Conservation (phyloP, 2,329 filamentous ascomycete genomes). For the Fusarium heterosporum region DNA sequence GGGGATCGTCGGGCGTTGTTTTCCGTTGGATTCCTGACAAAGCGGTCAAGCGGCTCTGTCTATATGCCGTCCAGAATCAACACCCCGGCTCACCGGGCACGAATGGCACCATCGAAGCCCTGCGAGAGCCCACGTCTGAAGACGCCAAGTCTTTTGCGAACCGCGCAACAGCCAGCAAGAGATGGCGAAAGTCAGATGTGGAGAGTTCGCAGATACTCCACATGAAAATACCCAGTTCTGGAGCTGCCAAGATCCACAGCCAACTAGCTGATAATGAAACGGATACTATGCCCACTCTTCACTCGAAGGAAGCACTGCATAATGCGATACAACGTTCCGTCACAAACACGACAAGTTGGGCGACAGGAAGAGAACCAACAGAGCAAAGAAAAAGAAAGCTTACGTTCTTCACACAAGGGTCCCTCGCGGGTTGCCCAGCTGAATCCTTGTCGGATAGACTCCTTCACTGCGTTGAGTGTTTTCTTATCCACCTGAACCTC, state of each 20-base stretch:
- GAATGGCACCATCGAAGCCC: constrained; percentile 38
- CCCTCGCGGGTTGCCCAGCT: constrained; percentile 97
- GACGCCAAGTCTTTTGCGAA: constrained; percentile 31
- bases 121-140: constrained; percentile 25
- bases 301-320: constrained; percentile 29
- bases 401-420: constrained; percentile 96
- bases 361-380: constrained; percentile 10
- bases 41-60: constrained; percentile 39
- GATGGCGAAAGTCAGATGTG: constrained; percentile 37
- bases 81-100: constrained; percentile 29
- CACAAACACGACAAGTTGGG: neutral
- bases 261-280: constrained; percentile 26
- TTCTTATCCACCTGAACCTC: constrained; percentile 83
- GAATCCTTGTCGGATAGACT: constrained; percentile 95
- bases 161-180: constrained; percentile 27
- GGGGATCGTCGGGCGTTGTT: constrained; percentile 34
- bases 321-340: constrained; percentile 16
- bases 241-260: constrained; percentile 34
- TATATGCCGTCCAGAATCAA: constrained; percentile 13
- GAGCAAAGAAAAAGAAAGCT: constrained; percentile 55
- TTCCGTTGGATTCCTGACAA: constrained; percentile 20
- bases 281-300: constrained; percentile 30
- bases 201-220: constrained; percentile 35
- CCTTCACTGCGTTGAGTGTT: constrained; percentile 84
- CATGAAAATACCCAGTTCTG: constrained; percentile 34